Base-by-base conservation (phyloP, 73 alveolate genomes). In the Breviolum minutum region DNA sequence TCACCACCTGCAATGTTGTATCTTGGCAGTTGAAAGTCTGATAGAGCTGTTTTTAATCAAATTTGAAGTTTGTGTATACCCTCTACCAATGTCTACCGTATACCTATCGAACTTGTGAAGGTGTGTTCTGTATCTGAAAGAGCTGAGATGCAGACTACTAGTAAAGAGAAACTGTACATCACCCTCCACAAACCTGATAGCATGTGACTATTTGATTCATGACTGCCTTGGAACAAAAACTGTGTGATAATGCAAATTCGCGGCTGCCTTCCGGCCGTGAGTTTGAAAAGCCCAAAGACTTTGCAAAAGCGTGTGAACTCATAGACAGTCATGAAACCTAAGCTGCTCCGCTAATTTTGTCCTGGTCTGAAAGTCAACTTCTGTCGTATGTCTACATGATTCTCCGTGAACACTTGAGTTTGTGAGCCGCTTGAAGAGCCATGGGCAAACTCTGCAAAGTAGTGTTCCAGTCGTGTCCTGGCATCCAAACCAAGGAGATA, bases 251-350 rank as follows among this genome's bases (percentile, higher is more conserved):
- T 40, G 54, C 66, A 48, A 77, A 80, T 0, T 13, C 29, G 29
- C 32, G 19, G 14, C 14, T 2, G 95, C 95, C 95, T 87, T 32
- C 70, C 70, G 22, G 77, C 83, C 11, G 82, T 66, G 63, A 87
- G 24, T 48, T 87, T 63, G 82, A 87, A 87, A 22, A 87, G 95
- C 82, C 95, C 95, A 66, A 87, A 87, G 95, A 69, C 95, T 69
- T 69, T 63, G 66, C 95, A 87, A 63, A 87, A 87, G 64, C 95
- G 95, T 9, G 95, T 87, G 82, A 87, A 87, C 68, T 87, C 95
- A 82, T 87, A 87, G 68, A 87, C 95, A 30, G 95, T 87, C 95
- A 87, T 87, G 95, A 87, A 87, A 70, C 95, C 95, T 87, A 3
- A 20, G 54, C 12, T n/a, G 79, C 20, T 9, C 77, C 11, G 77